Conservation (phyloP, 1,284 basidiomycete species). For the Cryptococcus jaspeensis region DNA sequence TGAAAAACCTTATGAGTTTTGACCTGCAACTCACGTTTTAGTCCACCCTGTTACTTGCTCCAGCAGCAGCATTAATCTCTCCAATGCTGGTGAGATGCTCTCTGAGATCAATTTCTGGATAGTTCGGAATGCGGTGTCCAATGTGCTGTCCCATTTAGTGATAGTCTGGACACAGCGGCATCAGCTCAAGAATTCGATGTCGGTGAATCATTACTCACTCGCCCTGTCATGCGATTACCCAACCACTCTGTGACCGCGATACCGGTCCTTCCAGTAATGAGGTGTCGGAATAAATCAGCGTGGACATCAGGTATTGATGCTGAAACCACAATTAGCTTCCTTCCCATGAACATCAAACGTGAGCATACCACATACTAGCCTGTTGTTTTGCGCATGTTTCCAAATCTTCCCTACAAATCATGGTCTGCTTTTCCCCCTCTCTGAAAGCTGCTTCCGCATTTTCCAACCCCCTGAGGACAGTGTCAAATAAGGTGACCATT, state of each 20-base stretch:
- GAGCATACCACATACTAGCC: constrained; percentile 30
- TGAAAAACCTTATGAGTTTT: neutral
- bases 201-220: constrained; percentile 23
- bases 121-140: constrained; percentile 28
- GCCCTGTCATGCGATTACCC: constrained; percentile 42
- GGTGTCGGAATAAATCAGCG: constrained; percentile 43
- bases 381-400: constrained; percentile 44
- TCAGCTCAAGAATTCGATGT: too few relatives aligned
- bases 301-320: constrained; percentile 35
- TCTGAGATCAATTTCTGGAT: constrained; percentile 37
- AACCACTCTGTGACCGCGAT: constrained; percentile 45
- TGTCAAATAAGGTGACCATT: constrained; percentile 27
- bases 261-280: constrained; percentile 40
- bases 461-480: constrained; percentile 36
- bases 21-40: constrained; percentile 21
- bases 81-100: constrained; percentile 41
- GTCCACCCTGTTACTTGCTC: constrained; percentile 42
- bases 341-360: neutral
- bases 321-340: constrained; percentile 8
- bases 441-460: constrained; percentile 29
- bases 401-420: constrained; percentile 46
- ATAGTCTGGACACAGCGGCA: constrained; percentile 33
- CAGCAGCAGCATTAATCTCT: constrained; percentile 39
- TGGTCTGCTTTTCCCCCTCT: constrained; percentile 44
- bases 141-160: constrained; percentile 42